Base-by-base conservation (phyloP, 2,329 filamentous ascomycete species). In the Beauveria scarabaeidicola region DNA sequence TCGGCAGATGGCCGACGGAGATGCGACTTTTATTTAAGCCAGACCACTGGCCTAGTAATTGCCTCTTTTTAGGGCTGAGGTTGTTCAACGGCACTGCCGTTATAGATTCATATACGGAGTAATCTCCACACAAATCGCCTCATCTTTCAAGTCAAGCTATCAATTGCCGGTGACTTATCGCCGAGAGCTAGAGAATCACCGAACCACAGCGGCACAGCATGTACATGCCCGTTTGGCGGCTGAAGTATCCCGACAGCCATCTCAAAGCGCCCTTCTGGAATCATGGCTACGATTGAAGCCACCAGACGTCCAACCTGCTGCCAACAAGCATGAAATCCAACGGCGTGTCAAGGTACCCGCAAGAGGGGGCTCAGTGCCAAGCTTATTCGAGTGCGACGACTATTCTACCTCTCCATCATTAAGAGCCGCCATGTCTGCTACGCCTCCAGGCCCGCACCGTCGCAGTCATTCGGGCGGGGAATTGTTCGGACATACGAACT, bases 401-500 rank as follows among this genome's bases (percentile, higher is more conserved):
- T 32, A 32, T 32, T 32, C 29, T 13, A 21, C 44, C 23, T 23
- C 15, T 47, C 44, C 15, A 27, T 27, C 23, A 47, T 15, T 10
- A 15, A n/a, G 44, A 7, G 13, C 44, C 23, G 11, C 21, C 3
- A 47, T 47, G 10, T 17, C 25, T 9, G 9, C 8, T n/a, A n/a
- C n/a, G n/a, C n/a, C n/a, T n/a, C n/a, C n/a, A n/a, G 25, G 32
- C 21, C 21, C 38, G 27, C 52, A 43, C 52, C 40, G 52, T 44
- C 23, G 9, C 27, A 21, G 38, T 32, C 52, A 54, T 10, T 15
- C 25, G 23, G 27, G 40, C 19, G 48, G 29, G 25, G 52, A 44
- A 32, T 21, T 54, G 11, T n/a, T 46, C 43, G 52, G 52, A 55
- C 52, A 55, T 46, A 55, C 52, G 52, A 54, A 54, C 17, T 6